Evolutionary conservation across 2,329 filamentous ascomycete genomes (phyloP).

Genomic region (Zasmidium angulare): DNA sequence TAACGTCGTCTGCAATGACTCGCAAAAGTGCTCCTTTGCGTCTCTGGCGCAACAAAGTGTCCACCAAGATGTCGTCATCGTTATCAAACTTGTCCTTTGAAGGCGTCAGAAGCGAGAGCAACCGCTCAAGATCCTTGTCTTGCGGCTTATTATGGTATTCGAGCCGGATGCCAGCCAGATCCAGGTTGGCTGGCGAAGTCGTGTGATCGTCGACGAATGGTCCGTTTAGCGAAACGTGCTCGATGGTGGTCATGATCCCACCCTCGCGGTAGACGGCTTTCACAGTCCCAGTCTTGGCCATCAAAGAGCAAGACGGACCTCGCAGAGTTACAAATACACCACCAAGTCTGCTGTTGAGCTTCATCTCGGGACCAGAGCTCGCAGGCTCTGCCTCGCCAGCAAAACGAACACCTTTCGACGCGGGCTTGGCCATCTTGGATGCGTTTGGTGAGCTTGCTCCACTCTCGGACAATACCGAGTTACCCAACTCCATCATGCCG

Average conservation of each 20-base stretch:
- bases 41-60: conserved; percentile 82
- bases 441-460: conserved; percentile 32
- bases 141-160: conserved; percentile 73
- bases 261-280: conserved; percentile 76
- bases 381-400: conserved; percentile 41
- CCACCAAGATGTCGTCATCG: conserved; percentile 91
- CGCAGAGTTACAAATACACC: conserved; percentile 75
- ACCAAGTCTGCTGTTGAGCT: conserved; percentile 74
- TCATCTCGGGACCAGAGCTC: conserved; percentile 44
- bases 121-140: conserved; percentile 75
- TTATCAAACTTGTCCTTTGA: conserved; percentile 87
- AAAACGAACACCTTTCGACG: conserved; percentile 57
- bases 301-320: conserved; percentile 73
- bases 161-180: conserved; percentile 53
- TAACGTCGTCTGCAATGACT: conserved; percentile 64
- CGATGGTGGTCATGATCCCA: conserved; percentile 70
- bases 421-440: conserved; percentile 40
- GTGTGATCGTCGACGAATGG: conserved; percentile 54
- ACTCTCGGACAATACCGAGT: conserved; percentile 73
- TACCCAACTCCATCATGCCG: conserved; percentile 83
- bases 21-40: conserved; percentile 82
- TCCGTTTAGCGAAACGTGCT: conserved; percentile 70
- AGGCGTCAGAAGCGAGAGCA: conserved; percentile 84
- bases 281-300: conserved; percentile 74
- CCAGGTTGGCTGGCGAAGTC: conserved; percentile 19